These are phyloP conservation scores for Cladophialophora chaetospira DNA, from an alignment of 2,329 filamentous ascomycete genomes.

Conservation along the genomic window DNA sequence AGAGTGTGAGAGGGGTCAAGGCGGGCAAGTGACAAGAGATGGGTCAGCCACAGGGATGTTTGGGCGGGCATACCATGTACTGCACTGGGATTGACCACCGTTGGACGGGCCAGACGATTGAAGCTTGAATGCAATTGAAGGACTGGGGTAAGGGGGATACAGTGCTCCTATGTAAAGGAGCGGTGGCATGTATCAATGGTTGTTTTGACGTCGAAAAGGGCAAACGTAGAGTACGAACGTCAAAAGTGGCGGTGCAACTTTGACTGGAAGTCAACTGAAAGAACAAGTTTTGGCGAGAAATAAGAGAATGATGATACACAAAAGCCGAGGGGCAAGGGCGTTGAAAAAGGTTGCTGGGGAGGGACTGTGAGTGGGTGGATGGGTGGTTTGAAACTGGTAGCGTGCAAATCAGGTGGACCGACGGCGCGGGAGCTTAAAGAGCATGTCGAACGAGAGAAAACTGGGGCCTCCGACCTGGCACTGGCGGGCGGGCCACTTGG, in stretches of 20 bases:
- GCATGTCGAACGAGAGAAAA: constrained; percentile 4
- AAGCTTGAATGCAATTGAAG: constrained; percentile 9
- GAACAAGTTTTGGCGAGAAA: constrained; percentile 33
- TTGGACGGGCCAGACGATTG: background rate
- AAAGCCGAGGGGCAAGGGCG: constrained; percentile 23
- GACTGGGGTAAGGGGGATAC: constrained; percentile 17
- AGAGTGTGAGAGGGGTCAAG: constrained; percentile 20
- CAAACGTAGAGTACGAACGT: constrained; percentile 20
- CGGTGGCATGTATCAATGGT: constrained; percentile 21
- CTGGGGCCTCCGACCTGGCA: constrained; percentile 1
- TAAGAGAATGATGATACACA: constrained; percentile 25
- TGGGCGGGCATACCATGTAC: constrained; percentile 30
- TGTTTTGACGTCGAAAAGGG: constrained; percentile 24
- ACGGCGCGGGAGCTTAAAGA: constrained; percentile 24
- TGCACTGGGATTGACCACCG: constrained; percentile 28
- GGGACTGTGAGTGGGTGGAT: constrained; percentile 11
- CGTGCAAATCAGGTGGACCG: constrained; percentile 23
- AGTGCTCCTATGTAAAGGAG: constrained; percentile 19
- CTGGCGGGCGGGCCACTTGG: constrained; percentile 9
- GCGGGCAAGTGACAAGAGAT: constrained; percentile 25
- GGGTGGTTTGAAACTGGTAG: constrained; percentile 15
- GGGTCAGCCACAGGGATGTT: constrained; percentile 22
- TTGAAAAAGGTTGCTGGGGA: constrained; percentile 8
- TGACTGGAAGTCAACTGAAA: constrained; percentile 11
- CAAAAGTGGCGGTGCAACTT: constrained; percentile 34